Evolutionary conservation across 2,329 filamentous ascomycete genomes (phyloP).

Genomic region (Plectosphaerella cucumerina): DNA sequence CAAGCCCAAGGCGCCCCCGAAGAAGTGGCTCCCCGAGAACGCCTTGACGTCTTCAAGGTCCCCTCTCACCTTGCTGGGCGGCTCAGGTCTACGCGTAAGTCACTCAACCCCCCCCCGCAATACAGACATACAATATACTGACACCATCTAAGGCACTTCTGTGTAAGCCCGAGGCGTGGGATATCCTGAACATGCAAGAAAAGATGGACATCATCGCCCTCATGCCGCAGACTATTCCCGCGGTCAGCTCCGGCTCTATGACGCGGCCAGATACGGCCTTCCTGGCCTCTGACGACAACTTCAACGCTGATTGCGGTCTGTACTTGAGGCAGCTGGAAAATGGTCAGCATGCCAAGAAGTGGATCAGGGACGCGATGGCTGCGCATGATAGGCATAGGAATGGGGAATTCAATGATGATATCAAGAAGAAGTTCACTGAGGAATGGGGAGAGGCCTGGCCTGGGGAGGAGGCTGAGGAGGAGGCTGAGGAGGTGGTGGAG

Average conservation of each 20-base stretch:
- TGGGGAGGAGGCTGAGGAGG: slow-evolving; percentile 13
- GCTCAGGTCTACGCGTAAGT: slow-evolving; percentile 32
- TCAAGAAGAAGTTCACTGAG: slow-evolving; percentile 38
- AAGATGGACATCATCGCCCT: slow-evolving; percentile 30
- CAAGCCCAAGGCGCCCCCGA: slow-evolving; percentile 19
- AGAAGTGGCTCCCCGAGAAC: slow-evolving; percentile 30
- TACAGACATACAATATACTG: background rate
- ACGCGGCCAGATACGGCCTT: slow-evolving; percentile 35
- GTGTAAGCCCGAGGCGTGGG: slow-evolving; percentile 33
- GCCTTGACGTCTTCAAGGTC: slow-evolving; percentile 32
- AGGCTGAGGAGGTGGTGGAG: background rate
- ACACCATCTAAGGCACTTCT: slow-evolving; percentile 25
- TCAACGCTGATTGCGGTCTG: slow-evolving; percentile 42
- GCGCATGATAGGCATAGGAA: slow-evolving; percentile 44
- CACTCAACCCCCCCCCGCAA: background rate
- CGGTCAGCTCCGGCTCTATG: slow-evolving; percentile 29
- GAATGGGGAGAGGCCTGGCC: slow-evolving; percentile 44
- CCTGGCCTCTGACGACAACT: slow-evolving; percentile 43
- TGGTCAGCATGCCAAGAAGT: slow-evolving; percentile 48
- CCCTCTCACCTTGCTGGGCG: slow-evolving; percentile 22
- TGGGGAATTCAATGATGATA: slow-evolving; percentile 46
- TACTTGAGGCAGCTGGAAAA: slow-evolving; percentile 41
- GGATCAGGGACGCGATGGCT: slow-evolving; percentile 47
- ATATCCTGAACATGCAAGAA: slow-evolving; percentile 26
- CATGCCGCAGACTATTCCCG: slow-evolving; percentile 31